Percentiles rank a stretch among this genome's conserved stretches.
phyloP scores from a whole-genome alignment of 2,329 filamentous ascomycete species.

The Colletotrichum scovillei region DNA sequence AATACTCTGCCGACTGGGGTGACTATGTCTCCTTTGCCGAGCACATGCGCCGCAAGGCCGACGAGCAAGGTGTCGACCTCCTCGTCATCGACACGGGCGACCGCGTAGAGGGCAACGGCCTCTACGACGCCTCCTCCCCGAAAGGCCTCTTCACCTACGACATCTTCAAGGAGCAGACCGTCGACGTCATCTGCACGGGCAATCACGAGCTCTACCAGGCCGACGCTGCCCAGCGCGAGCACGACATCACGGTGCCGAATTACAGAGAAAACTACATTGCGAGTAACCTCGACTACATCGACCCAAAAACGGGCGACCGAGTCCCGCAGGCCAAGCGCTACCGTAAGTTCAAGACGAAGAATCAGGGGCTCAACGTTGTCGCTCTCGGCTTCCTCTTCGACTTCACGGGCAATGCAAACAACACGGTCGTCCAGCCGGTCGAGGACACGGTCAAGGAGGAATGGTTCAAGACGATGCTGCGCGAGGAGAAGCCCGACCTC shows the following conservation, averaged over 20 bases:
- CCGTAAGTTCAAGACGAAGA: constrained; percentile 91
- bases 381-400: constrained; percentile 97
- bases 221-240: constrained; percentile 82
- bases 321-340: constrained; percentile 85
- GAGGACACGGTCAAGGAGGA: constrained; percentile 82
- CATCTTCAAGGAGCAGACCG: constrained; percentile 83
- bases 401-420: constrained; percentile 91
- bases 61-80: constrained; percentile 83
- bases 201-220: constrained; percentile 95
- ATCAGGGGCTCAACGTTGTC: constrained; percentile 83
- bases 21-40: constrained; percentile 95
- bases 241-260: constrained; percentile 82
- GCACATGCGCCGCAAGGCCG: constrained; percentile 82
- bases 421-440: constrained; percentile 85
- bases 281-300: constrained; percentile 91
- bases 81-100: constrained; percentile 97
- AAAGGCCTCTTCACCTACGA: constrained; percentile 91
- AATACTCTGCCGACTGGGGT: constrained; percentile 97
- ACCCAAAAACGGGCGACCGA: constrained; percentile 75
- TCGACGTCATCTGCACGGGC: constrained; percentile 87
- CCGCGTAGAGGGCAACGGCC: constrained; percentile 90
- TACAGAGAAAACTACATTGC: constrained; percentile 86
- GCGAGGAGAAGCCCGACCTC: constrained; percentile 86
- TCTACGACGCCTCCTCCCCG: constrained; percentile 90
- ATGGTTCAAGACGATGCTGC: constrained; percentile 90